Conservation (phyloP, 768 basidiomycete species). For the Cystofilobasidium capitatum region DNA sequence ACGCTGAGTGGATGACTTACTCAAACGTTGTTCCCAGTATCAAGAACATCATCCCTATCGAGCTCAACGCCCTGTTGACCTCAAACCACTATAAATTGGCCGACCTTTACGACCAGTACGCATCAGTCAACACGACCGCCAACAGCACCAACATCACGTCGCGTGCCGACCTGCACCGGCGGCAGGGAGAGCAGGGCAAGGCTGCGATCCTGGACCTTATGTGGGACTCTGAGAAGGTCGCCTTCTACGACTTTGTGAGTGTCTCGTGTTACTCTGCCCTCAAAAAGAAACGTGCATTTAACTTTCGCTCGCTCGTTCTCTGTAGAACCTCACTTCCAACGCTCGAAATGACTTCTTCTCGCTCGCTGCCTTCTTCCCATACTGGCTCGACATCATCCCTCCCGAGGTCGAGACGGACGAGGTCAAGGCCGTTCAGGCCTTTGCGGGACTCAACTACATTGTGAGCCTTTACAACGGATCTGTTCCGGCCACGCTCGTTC, state of each 20-base stretch:
- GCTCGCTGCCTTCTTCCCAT: slow-evolving; percentile 60
- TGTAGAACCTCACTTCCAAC: not conserved
- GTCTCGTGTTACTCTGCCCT: not conserved
- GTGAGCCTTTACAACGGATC: slow-evolving; percentile 64
- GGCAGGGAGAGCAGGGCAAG: slow-evolving; percentile 52
- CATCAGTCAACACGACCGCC: slow-evolving; percentile 27
- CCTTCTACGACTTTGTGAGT: slow-evolving; percentile 72
- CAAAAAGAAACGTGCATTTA: no score
- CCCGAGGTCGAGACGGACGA: slow-evolving; percentile 52
- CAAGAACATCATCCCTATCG: slow-evolving; percentile 58
- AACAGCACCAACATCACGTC: slow-evolving; percentile 11
- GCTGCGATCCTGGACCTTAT: slow-evolving; percentile 70
- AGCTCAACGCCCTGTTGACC: slow-evolving; percentile 80
- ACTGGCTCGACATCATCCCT: slow-evolving; percentile 80
- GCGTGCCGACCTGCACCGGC: slow-evolving; percentile 46
- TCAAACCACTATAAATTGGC: slow-evolving; percentile 46
- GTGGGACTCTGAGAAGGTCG: slow-evolving; percentile 66
- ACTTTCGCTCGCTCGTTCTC: no score
- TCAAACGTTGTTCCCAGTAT: slow-evolving; percentile 37
- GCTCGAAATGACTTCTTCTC: slow-evolving; percentile 51
- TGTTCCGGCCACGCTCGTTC: slow-evolving; percentile 64
- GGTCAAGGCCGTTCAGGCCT: slow-evolving; percentile 58
- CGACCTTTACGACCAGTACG: slow-evolving; percentile 45
- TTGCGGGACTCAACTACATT: slow-evolving; percentile 65
- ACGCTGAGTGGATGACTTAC: not conserved